Percentiles rank a stretch among this genome's conserved stretches.
Evolutionary conservation across 2,329 filamentous ascomycete species (phyloP).

Genomic region (Sporothrix humicola): DNA sequence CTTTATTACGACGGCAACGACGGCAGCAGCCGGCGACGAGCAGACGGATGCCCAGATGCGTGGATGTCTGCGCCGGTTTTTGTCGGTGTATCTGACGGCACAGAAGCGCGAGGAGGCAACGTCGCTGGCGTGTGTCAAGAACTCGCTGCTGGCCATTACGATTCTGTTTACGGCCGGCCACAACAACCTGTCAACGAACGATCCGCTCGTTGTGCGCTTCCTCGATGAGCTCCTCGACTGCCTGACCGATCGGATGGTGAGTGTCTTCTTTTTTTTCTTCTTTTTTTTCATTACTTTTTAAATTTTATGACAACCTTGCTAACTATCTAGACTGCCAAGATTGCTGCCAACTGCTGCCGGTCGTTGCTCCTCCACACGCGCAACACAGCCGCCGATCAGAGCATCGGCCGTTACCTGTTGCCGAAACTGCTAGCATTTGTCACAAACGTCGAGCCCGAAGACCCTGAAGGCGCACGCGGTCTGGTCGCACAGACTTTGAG

Average conservation of each 20-base stretch:
- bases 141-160: slow-evolving; percentile 84
- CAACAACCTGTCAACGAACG: slow-evolving; percentile 73
- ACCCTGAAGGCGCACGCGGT: slow-evolving; percentile 75
- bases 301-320: background rate
- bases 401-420: slow-evolving; percentile 74
- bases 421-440: slow-evolving; percentile 79
- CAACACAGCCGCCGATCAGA: slow-evolving; percentile 69
- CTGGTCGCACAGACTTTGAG: slow-evolving; percentile 77
- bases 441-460: slow-evolving; percentile 71
- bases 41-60: slow-evolving; percentile 73
- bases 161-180: slow-evolving; percentile 85
- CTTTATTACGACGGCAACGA: slow-evolving; percentile 79
- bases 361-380: slow-evolving; percentile 75
- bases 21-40: slow-evolving; percentile 50
- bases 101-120: slow-evolving; percentile 76
- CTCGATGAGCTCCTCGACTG: slow-evolving; percentile 85
- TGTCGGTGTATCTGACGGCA: slow-evolving; percentile 76
- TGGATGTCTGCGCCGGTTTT: slow-evolving; percentile 80
- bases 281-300: background rate
- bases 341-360: slow-evolving; percentile 87
- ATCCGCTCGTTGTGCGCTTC: slow-evolving; percentile 75
- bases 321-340: slow-evolving; percentile 72
- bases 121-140: slow-evolving; percentile 88
- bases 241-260: slow-evolving; percentile 74
- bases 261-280: slow-evolving; percentile 32